Percentiles rank a stretch among this genome's conserved stretches.
Conservation (phyloP, 306 rosid genomes). For the Cicer pinnatifidum region DNA sequence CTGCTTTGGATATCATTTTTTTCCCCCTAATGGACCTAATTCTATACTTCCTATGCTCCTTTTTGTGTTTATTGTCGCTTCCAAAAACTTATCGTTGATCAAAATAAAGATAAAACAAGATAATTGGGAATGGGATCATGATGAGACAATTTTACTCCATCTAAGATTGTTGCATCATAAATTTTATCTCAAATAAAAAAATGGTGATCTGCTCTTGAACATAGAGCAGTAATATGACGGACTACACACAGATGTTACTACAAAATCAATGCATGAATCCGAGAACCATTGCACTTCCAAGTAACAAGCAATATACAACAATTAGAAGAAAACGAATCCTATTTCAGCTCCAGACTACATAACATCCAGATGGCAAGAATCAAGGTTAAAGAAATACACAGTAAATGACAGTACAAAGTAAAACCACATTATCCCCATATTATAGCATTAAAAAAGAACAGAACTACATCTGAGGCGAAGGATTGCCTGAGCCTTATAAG, state of each 20-base stretch:
- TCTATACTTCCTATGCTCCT: conserved; percentile 20
- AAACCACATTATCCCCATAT: conserved; percentile 22
- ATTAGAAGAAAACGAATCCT: conserved; percentile 7
- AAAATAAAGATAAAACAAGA: conserved; percentile 39
- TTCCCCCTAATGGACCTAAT: conserved; percentile 26
- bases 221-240: conserved; percentile 2
- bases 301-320: conserved; percentile 6
- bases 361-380: conserved; percentile 8
- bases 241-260: not conserved
- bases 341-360: not conserved
- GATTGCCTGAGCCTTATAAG: not conserved
- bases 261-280: conserved; percentile 2
- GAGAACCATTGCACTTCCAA: not conserved
- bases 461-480: not conserved
- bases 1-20: not conserved
- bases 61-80: conserved; percentile 12
- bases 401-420: conserved; percentile 22
- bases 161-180: not conserved
- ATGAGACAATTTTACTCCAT: conserved; percentile 19
- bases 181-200: not conserved
- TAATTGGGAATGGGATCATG: not conserved
- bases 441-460: not conserved
- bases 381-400: conserved; percentile 37
- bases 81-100: conserved; percentile 21
- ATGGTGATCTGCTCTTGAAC: not conserved